A percentile compares a stretch with the other conserved stretches of the same genome.
phyloP scores from a whole-genome alignment of 805 yeast genomes.

The Saturnispora quitensis region DNA sequence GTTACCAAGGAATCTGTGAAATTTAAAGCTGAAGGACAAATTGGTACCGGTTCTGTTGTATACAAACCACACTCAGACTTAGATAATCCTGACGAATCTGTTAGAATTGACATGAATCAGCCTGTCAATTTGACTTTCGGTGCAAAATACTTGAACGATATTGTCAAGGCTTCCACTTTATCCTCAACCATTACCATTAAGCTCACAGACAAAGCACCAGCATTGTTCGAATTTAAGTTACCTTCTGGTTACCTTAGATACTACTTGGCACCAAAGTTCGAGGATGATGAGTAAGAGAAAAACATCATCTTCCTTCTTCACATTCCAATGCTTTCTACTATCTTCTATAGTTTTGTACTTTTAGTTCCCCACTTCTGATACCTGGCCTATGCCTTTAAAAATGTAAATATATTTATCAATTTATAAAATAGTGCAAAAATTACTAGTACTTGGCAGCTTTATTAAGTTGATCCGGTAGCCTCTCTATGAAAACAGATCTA shows the following conservation, averaged over 20 bases:
- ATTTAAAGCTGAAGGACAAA: constrained; percentile 84
- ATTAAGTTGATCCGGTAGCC: constrained; percentile 16
- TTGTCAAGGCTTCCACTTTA: constrained; percentile 81
- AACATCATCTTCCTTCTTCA: not conserved
- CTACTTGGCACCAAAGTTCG: constrained; percentile 97
- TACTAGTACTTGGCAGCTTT: constrained; percentile 21
- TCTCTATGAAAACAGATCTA: constrained; percentile 45
- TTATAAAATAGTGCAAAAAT: not conserved
- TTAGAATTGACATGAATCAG: constrained; percentile 68
- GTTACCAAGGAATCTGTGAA: constrained; percentile 90
- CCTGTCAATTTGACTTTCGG: constrained; percentile 89
- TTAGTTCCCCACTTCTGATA: not conserved
- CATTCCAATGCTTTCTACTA: not conserved
- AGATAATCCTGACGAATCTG: constrained; percentile 69
- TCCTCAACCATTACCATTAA: constrained; percentile 72
- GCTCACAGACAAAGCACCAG: constrained; percentile 87
- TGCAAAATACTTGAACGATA: constrained; percentile 81
- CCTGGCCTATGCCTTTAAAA: constrained; percentile 2
- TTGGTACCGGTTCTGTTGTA: constrained; percentile 80
- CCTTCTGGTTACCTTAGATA: constrained; percentile 89
- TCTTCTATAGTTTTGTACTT: not conserved
- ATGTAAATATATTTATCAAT: not conserved
- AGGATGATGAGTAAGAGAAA: constrained; percentile 60
- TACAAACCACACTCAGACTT: constrained; percentile 77
- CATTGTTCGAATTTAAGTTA: constrained; percentile 84